Evolutionary conservation across 164 flowering plant species (phyloP), one percentile per base, ranked within the genome.

Genomic region (Macadamia integrifolia): DNA sequence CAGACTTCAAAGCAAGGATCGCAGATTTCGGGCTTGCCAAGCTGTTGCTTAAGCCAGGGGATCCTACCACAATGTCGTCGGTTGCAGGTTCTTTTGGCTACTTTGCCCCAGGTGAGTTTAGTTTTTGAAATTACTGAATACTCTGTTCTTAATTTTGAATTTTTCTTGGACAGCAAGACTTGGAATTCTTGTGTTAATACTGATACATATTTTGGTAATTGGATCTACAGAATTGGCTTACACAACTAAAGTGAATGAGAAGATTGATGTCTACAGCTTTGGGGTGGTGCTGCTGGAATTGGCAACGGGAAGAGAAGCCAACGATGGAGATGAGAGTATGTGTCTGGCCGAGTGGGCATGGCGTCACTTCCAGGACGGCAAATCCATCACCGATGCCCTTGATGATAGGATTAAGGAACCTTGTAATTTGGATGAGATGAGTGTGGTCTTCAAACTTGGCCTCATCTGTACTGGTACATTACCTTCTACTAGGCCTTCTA

Each of bases 1-100:
- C 83, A 0, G 85, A 82, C 13, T 89, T 88, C 82, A 76, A 79
- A 31, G 93, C 97, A 2, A 83, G 61, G 59, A 80, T 93, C 1
- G 92, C 97, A 10, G 98, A 93, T 76, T 93, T 93, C 64, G 98
- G 98, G 10, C 63, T 93, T 18, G 98, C 97, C 14, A 86, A 79
- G 79, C 77, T 86, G 69, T 69, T 91, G 73, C 72, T 29, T 6
- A 83, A 79, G 77, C 75, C 58, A 0, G 90, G 85, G 11, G 85
- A 84, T 40, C 67, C 82, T 6, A 73, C 83, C 40, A 81, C 93
- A 0, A 79, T 86, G 82, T 89, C 98, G 28, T 80, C 82, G 1
- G 78, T 91, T 1, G 97, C 90, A 1, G 98, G 98, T 46, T 86
- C 98, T 30, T 81, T 87, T 29, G 98, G 98, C 6, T 93, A 93